Conservation (phyloP, 148 eudicot genomes). For the Simmondsia chinensis region DNA sequence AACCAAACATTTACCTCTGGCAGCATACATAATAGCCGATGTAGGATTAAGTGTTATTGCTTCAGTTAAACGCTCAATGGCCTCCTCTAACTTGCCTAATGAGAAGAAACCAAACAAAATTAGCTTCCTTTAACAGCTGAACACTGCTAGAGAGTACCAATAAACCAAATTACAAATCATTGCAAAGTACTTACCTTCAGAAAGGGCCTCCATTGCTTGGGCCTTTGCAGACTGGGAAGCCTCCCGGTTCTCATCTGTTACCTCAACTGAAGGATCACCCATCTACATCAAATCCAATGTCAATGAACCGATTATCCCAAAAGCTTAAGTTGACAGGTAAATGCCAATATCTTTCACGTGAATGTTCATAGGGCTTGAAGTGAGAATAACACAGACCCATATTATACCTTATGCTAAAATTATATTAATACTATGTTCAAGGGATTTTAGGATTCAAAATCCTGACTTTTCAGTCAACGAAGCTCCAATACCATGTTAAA, state of each 20-base stretch:
- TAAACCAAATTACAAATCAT: too few relatives aligned
- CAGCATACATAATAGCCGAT: conserved; percentile 85
- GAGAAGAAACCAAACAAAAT: not conserved
- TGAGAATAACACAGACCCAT: too few relatives aligned
- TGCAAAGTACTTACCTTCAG: conserved; percentile 83
- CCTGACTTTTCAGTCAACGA: too few relatives aligned
- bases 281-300: conserved; percentile 32
- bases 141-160: too few relatives aligned
- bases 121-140: not conserved
- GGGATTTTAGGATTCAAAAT: too few relatives aligned
- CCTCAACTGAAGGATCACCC: conserved; percentile 84
- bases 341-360: too few relatives aligned
- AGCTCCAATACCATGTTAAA: too few relatives aligned
- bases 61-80: conserved; percentile 68
- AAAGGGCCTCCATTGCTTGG: conserved; percentile 64
- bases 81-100: conserved; percentile 69
- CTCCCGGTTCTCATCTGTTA: conserved; percentile 75
- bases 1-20: conserved; percentile 46
- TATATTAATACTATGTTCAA: too few relatives aligned
- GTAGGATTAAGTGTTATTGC: conserved; percentile 79
- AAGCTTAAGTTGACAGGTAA: too few relatives aligned
- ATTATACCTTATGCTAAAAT: too few relatives aligned
- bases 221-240: conserved; percentile 65
- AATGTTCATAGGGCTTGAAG: too few relatives aligned
- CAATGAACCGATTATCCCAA: too few relatives aligned